Evolutionary conservation across 2,329 filamentous ascomycete species (phyloP), one percentile per base, ranked within the genome.

Genomic region (Pestalotiopsis sp.): DNA sequence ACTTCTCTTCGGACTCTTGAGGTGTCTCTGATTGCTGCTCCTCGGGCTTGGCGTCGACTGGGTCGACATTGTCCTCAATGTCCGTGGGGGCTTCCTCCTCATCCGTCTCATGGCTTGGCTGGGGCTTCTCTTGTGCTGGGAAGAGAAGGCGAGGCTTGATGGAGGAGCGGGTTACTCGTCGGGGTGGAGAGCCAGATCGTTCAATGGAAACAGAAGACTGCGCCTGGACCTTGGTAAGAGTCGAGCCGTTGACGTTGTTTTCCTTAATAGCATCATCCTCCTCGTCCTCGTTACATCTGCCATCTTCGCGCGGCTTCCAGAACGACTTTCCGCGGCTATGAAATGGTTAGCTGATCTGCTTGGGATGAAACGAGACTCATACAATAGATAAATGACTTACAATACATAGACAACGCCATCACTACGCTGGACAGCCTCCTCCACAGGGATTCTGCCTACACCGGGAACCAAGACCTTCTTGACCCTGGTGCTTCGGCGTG

Each of bases 271-370:
- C 31, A 7, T 36, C 31, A 6, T 36, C 31, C 31, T 36, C 31
- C 31, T 36, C 77, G 45, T 72, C 78, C 27, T 70, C 71, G 13
- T 61, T 79, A 39, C 25, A 20, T 27, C 77, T 78, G 59, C 81
- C 81, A 61, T 82, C 78, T 38, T 83, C 73, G 59, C 68, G 72
- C 0, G 91, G 93, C 76, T 90, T 92, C 79, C 90, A 90, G 82
- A 93, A 94, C 68, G 93, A 93, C 84, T 92, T 93, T 78, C 93
- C 93, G 74, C 93, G 93, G 84, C 92, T 94, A 62, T 63, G 17
- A 64, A 69, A 69, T 66, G 17, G 67, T 58, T 27, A 68, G 71
- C 79, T 78, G 65, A 2, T 38, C 79, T 75, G 67, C 63, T 39
- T 61, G 68, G 64, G n/a, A 69, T 57, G 57, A 67, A 66, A 67